Evolutionary conservation across 2,329 filamentous ascomycete species (phyloP).

Genomic region (Phialemonium atrogriseum): DNA sequence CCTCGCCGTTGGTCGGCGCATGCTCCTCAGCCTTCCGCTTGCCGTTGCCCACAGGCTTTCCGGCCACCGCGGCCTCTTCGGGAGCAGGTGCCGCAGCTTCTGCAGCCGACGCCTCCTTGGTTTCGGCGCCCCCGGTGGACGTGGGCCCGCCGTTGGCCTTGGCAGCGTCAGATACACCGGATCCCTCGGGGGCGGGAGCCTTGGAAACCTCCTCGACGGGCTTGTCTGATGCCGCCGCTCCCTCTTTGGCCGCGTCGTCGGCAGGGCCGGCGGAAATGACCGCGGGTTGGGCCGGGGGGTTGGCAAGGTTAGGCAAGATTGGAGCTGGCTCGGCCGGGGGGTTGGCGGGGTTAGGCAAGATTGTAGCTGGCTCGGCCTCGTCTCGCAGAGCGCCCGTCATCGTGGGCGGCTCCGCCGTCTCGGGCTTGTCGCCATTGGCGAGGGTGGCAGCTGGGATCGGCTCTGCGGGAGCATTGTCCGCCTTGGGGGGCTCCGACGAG

Average conservation of each 20-base stretch:
- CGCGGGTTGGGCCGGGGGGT: background rate
- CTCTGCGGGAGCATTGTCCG: background rate
- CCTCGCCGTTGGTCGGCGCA: slow-evolving; percentile 2
- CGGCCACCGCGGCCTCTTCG: slow-evolving; percentile 2
- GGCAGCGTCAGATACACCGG: no score
- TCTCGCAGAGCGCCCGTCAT: background rate
- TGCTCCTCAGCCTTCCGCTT: slow-evolving; percentile 1
- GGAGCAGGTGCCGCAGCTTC: background rate
- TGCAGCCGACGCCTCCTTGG: background rate
- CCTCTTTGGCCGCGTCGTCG: background rate
- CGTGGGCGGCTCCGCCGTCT: background rate
- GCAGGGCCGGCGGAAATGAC: background rate
- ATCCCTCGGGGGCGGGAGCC: no score
- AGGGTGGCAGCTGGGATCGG: background rate
- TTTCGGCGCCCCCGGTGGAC: background rate
- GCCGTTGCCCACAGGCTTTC: no score
- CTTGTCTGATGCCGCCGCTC: background rate
- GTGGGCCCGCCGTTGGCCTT: background rate
- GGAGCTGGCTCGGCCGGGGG: no score
- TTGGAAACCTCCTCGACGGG: background rate
- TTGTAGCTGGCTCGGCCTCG: no score
- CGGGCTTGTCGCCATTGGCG: background rate
- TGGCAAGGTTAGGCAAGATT: no score
- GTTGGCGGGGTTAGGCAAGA: no score
- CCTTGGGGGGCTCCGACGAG: slow-evolving; percentile 1